These are phyloP conservation scores for Themeda triandra DNA, from an alignment of 176 grass and related monocot species.

Conservation along the genomic window DNA sequence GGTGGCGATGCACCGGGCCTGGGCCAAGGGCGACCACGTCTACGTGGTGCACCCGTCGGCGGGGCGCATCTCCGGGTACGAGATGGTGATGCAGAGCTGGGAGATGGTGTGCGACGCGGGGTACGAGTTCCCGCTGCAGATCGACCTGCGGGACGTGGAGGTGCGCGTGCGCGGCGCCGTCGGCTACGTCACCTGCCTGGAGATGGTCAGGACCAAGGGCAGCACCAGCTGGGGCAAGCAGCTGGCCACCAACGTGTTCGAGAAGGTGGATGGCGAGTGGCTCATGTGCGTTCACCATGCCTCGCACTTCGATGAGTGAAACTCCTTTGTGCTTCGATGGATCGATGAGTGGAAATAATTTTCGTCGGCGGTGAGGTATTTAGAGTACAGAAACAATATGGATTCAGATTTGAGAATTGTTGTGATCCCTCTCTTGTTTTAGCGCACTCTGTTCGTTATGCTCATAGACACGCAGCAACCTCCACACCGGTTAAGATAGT, in stretches of 20 bases:
- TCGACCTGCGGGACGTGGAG: constrained; percentile 77
- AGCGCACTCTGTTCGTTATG: too few species aligned
- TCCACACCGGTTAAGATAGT: too few species aligned
- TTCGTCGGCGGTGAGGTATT: not conserved
- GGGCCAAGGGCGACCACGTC: too few species aligned
- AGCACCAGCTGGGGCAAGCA: constrained; percentile 81
- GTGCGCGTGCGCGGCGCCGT: constrained; percentile 63
- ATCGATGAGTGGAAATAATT: constrained; percentile 35
- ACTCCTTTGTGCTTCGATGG: not conserved
- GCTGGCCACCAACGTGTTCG: constrained; percentile 78
- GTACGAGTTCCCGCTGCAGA: constrained; percentile 75
- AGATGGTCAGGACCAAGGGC: constrained; percentile 75
- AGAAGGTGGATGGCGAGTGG: constrained; percentile 74
- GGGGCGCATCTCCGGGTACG: constrained; percentile 59
- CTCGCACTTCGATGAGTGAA: constrained; percentile 65
- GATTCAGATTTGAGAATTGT: not conserved
- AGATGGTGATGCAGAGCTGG: constrained; percentile 92
- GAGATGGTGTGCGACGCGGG: constrained; percentile 69
- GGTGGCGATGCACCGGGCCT: constrained; percentile 31
- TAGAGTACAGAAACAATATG: constrained; percentile 14
- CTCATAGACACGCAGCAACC: too few species aligned
- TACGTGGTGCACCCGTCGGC: too few species aligned
- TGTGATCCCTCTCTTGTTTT: too few species aligned
- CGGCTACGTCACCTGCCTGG: constrained; percentile 73
- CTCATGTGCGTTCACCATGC: constrained; percentile 84